phyloP scores from a whole-genome alignment of 768 basidiomycete species.

The Boletales sp. region DNA sequence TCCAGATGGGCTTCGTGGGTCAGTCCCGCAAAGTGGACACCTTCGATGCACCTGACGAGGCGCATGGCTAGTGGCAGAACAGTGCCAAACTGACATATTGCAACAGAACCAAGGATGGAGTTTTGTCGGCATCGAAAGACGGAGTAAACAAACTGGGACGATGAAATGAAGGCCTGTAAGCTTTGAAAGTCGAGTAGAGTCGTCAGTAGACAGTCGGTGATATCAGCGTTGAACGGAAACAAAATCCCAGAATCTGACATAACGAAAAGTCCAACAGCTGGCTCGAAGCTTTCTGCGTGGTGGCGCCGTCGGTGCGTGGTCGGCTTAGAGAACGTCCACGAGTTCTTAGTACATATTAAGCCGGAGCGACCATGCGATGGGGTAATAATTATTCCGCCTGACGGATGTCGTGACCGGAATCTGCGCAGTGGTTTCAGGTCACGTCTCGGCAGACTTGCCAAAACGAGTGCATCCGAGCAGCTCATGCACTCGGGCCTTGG shows the following conservation, averaged over 20 bases:
- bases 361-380: no score
- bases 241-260: slow-evolving; percentile 1
- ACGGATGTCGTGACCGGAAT: no score
- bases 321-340: background rate
- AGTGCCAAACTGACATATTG: slow-evolving; percentile 27
- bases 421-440: no score
- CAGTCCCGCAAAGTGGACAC: background rate
- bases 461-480: no score
- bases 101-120: slow-evolving; percentile 30
- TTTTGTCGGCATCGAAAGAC: slow-evolving; percentile 28
- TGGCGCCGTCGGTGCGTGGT: background rate
- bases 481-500: no score
- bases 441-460: no score
- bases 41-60: slow-evolving; percentile 16
- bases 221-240: slow-evolving; percentile 22
- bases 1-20: slow-evolving; percentile 9
- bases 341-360: no score
- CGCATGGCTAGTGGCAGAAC: slow-evolving; percentile 31
- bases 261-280: background rate
- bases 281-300: background rate
- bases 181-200: slow-evolving; percentile 27
- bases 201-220: slow-evolving; percentile 29
- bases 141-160: slow-evolving; percentile 30
- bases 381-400: no score
- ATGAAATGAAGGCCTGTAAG: slow-evolving; percentile 22